Percentiles rank a stretch among this genome's conserved stretches.
phyloP scores from a whole-genome alignment of 2,329 filamentous ascomycete genomes.

The Fusarium circinatum region DNA sequence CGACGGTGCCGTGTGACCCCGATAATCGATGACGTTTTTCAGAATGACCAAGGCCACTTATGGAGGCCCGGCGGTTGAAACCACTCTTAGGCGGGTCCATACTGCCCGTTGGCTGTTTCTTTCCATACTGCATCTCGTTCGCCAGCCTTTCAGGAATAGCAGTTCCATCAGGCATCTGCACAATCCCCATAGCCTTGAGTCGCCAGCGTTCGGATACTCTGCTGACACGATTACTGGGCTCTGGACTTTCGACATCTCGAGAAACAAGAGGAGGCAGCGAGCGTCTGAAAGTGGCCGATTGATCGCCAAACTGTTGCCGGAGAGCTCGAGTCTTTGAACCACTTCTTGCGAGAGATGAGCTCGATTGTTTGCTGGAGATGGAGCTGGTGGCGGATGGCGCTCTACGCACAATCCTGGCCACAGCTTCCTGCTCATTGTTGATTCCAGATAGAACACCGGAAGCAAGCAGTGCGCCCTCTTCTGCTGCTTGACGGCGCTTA shows the following conservation, averaged over 20 bases:
- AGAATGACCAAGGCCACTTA: constrained; percentile 33
- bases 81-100: constrained; percentile 35
- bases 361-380: constrained; percentile 35
- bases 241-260: constrained; percentile 40
- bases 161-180: constrained; percentile 64
- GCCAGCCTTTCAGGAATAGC: constrained; percentile 64
- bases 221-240: constrained; percentile 45
- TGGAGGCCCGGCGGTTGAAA: constrained; percentile 40
- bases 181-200: constrained; percentile 62
- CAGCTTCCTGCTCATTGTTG: constrained; percentile 50
- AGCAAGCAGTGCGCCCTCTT: constrained; percentile 53
- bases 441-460: constrained; percentile 56
- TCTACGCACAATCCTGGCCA: constrained; percentile 50
- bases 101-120: constrained; percentile 53
- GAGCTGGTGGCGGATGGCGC: constrained; percentile 39
- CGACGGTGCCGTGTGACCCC: constrained; percentile 36
- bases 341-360: constrained; percentile 33
- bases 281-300: constrained; percentile 50
- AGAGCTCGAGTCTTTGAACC: constrained; percentile 53
- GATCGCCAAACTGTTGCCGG: constrained; percentile 48
- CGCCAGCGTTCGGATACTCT: constrained; percentile 58
- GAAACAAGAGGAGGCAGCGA: constrained; percentile 52
- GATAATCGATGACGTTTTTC: constrained; percentile 27
- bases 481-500: constrained; percentile 47
- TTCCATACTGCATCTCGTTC: constrained; percentile 55